A percentile compares a stretch with the other conserved stretches of the same genome.
Evolutionary conservation across 2,329 filamentous ascomycete species (phyloP).

Genomic region (Cadophora luteo-olivacea): DNA sequence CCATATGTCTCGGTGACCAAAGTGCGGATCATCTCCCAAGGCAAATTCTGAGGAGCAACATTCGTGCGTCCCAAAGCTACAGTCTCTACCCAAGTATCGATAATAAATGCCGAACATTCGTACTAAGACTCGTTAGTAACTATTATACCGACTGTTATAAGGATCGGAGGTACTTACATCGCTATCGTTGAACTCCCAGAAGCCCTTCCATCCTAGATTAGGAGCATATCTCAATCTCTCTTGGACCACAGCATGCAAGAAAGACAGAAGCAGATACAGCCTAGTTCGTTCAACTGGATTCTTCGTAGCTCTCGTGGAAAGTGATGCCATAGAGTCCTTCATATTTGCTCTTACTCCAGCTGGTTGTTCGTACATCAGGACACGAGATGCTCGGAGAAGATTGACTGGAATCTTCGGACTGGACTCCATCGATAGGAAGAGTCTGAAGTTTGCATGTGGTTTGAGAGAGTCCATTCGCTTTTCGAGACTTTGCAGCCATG

Average conservation of each 20-base stretch:
- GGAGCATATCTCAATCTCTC: slow-evolving; percentile 94
- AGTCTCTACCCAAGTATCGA: slow-evolving; percentile 91
- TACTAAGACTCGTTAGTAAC: slow-evolving; percentile 65
- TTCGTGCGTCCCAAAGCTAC: slow-evolving; percentile 88
- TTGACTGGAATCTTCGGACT: slow-evolving; percentile 98
- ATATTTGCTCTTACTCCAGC: slow-evolving; percentile 97
- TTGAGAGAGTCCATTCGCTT: slow-evolving; percentile 96
- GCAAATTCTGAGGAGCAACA: slow-evolving; percentile 90
- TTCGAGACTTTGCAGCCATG: slow-evolving; percentile 96
- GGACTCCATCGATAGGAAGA: slow-evolving; percentile 98
- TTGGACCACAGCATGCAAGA: slow-evolving; percentile 95
- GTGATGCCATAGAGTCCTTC: slow-evolving; percentile 91
- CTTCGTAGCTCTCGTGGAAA: slow-evolving; percentile 78
- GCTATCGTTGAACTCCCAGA: slow-evolving; percentile 99
- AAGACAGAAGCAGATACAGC: slow-evolving; percentile 88
- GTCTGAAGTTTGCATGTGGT: slow-evolving; percentile 87
- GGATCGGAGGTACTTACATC: slow-evolving; percentile 72
- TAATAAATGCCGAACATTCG: slow-evolving; percentile 94
- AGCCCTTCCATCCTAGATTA: slow-evolving; percentile 94
- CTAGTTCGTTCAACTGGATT: slow-evolving; percentile 89
- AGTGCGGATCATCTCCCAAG: slow-evolving; percentile 94
- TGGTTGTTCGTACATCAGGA: slow-evolving; percentile 98
- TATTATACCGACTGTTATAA: slow-evolving; percentile 57
- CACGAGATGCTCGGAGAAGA: slow-evolving; percentile 86
- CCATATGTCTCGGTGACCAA: slow-evolving; percentile 95